These are phyloP conservation scores for Capronia coronata DNA, from an alignment of 2,329 filamentous ascomycete species.

Conservation along the genomic window DNA sequence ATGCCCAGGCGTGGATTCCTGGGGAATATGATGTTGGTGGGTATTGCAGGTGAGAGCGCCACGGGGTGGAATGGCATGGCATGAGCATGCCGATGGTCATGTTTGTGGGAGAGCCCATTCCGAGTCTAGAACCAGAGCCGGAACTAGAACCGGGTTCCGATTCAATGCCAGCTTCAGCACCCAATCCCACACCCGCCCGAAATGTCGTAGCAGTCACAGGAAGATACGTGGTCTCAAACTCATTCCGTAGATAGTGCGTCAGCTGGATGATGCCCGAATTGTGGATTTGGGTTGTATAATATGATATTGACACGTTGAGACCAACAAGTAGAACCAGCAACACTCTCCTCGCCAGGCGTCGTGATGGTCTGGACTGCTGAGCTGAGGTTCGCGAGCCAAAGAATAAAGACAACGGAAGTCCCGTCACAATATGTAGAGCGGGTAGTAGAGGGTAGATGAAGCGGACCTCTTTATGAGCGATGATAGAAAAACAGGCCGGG, in stretches of 20 bases:
- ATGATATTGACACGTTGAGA: slow-evolving; percentile 63
- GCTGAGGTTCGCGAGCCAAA: not conserved
- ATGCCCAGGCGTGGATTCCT: slow-evolving; percentile 68
- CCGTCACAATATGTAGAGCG: slow-evolving; percentile 72
- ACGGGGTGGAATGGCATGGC: slow-evolving; percentile 93
- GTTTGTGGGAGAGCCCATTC: slow-evolving; percentile 20
- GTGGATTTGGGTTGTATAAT: slow-evolving; percentile 70
- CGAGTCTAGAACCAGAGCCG: too few species aligned
- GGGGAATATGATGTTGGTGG: slow-evolving; percentile 35
- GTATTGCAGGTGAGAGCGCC: slow-evolving; percentile 80
- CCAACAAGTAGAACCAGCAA: slow-evolving; percentile 55
- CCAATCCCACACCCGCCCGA: too few species aligned
- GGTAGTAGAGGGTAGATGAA: slow-evolving; percentile 93
- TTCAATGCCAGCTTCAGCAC: too few species aligned
- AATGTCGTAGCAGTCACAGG: slow-evolving; percentile 35
- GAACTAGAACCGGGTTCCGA: not conserved
- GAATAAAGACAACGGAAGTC: slow-evolving; percentile 51
- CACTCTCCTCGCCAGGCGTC: slow-evolving; percentile 44
- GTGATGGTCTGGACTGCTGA: slow-evolving; percentile 33
- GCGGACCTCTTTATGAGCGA: slow-evolving; percentile 93
- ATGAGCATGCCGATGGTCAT: slow-evolving; percentile 72
- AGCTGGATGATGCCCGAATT: slow-evolving; percentile 73
- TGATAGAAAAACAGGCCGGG: slow-evolving; percentile 60
- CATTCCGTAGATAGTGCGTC: slow-evolving; percentile 64
- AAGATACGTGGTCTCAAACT: slow-evolving; percentile 58